Evolutionary conservation across 2,329 filamentous ascomycete species (phyloP).

Genomic region (Cladophialophora carrionii): DNA sequence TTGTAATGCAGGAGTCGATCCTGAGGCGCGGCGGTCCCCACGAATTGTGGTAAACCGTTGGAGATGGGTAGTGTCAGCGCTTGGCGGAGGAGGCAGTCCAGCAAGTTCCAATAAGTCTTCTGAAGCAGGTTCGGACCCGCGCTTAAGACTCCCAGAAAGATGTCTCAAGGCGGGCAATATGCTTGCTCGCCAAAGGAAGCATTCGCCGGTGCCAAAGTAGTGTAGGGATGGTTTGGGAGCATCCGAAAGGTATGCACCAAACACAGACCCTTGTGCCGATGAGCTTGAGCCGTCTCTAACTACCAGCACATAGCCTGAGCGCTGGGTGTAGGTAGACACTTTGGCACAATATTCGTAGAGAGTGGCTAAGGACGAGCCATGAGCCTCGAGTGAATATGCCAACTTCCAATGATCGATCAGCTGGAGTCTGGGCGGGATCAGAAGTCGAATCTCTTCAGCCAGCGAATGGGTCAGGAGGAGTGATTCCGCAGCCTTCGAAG

Average conservation of each 20-base stretch:
- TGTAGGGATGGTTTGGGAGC: conserved; percentile 76
- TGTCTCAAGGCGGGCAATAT: conserved; percentile 60
- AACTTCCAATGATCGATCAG: conserved; percentile 85
- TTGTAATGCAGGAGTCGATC: conserved; percentile 39
- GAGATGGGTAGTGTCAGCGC: conserved; percentile 65
- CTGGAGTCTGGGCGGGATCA: conserved; percentile 83
- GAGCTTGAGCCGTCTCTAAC: conserved; percentile 67
- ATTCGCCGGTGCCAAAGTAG: conserved; percentile 96
- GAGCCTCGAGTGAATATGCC: conserved; percentile 85
- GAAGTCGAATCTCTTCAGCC: conserved; percentile 89
- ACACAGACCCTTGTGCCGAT: conserved; percentile 56
- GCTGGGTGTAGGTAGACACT: conserved; percentile 62
- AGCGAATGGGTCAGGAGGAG: conserved; percentile 70
- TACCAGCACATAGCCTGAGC: conserved; percentile 88
- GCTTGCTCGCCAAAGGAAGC: conserved; percentile 83
- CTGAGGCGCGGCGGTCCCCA: conserved; percentile 46
- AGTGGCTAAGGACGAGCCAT: conserved; percentile 84
- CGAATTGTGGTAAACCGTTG: conserved; percentile 63
- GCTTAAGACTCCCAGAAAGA: conserved; percentile 29
- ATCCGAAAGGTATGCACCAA: conserved; percentile 93
- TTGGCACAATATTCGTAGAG: conserved; percentile 78
- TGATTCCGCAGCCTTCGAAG: conserved; percentile 61
- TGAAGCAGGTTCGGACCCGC: conserved; percentile 24
- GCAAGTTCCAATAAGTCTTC: conserved; percentile 54
- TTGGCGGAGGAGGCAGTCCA: conserved; percentile 70